These are phyloP conservation scores for Antrodiella citrinella DNA, from an alignment of 768 basidiomycete species.

Conservation along the genomic window DNA sequence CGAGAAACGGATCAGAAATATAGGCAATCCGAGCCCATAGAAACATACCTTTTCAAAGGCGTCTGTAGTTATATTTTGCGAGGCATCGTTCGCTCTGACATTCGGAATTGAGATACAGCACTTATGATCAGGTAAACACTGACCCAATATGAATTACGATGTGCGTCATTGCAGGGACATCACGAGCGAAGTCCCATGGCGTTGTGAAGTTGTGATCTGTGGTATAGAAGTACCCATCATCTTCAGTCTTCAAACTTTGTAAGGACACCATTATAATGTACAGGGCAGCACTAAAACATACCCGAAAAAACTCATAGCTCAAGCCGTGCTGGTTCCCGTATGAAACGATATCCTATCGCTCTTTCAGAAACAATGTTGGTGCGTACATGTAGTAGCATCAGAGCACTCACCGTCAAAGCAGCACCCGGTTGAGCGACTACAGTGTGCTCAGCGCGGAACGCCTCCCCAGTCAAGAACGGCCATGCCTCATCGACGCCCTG, in stretches of 20 bases:
- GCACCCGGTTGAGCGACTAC: slow-evolving; percentile 50
- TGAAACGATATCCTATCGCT: slow-evolving; percentile 41
- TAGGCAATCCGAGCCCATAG: not conserved
- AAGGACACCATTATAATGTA: not conserved
- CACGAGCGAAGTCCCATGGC: slow-evolving; percentile 45
- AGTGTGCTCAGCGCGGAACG: slow-evolving; percentile 43
- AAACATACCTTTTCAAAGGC: slow-evolving; percentile 33
- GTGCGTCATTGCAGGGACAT: slow-evolving; percentile 40
- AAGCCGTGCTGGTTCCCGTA: slow-evolving; percentile 48
- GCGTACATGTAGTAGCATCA: too few species aligned
- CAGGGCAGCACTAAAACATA: slow-evolving; percentile 12
- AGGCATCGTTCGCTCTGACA: slow-evolving; percentile 45
- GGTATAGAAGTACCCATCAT: slow-evolving; percentile 45
- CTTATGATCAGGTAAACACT: slow-evolving; percentile 9
- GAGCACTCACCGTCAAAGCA: slow-evolving; percentile 33
- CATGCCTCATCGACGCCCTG: slow-evolving; percentile 50
- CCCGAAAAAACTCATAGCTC: slow-evolving; percentile 43
- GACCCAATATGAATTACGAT: slow-evolving; percentile 52
- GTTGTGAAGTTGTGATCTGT: slow-evolving; percentile 54
- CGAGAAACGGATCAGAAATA: not conserved
- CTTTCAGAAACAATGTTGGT: too few species aligned
- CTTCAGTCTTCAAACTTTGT: slow-evolving; percentile 44
- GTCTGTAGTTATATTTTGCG: slow-evolving; percentile 38
- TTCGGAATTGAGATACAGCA: not conserved
- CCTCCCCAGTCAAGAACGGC: slow-evolving; percentile 43